phyloP scores from a whole-genome alignment of 2,329 filamentous ascomycete genomes.

The Colletotrichum ledebouriae region DNA sequence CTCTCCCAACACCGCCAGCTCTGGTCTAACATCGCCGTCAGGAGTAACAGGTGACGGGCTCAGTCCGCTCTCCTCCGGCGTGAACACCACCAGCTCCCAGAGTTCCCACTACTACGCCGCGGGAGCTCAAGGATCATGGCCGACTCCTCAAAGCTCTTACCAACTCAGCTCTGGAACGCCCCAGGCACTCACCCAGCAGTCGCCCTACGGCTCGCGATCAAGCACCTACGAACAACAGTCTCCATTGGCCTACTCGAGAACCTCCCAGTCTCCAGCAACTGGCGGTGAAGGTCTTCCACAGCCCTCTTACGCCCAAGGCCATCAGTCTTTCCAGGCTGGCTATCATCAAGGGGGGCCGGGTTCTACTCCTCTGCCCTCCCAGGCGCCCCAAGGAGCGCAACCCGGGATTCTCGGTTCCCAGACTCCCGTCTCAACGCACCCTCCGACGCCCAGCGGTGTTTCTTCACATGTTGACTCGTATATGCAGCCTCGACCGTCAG shows the following conservation, averaged over 20 bases:
- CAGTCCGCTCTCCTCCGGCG: slow-evolving; percentile 71
- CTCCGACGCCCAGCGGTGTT: slow-evolving; percentile 63
- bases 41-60: slow-evolving; percentile 71
- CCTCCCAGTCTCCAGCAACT: slow-evolving; percentile 63
- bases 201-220: slow-evolving; percentile 28
- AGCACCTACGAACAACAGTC: slow-evolving; percentile 63
- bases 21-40: slow-evolving; percentile 68
- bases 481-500: slow-evolving; percentile 61
- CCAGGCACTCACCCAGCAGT: slow-evolving; percentile 44
- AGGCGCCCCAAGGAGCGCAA: slow-evolving; percentile 47
- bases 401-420: slow-evolving; percentile 63
- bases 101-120: slow-evolving; percentile 59
- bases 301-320: slow-evolving; percentile 76
- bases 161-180: slow-evolving; percentile 68
- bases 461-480: slow-evolving; percentile 72
- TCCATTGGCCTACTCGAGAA: slow-evolving; percentile 57
- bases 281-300: slow-evolving; percentile 73
- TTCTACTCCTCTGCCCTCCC: slow-evolving; percentile 52
- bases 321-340: slow-evolving; percentile 73
- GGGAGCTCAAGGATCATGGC: slow-evolving; percentile 66
- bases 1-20: slow-evolving; percentile 54
- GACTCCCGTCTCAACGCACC: slow-evolving; percentile 56
- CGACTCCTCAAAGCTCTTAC: slow-evolving; percentile 66
- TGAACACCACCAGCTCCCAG: slow-evolving; percentile 71
- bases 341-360: slow-evolving; percentile 64